These are phyloP conservation scores for Dactylellina cionopaga DNA, from an alignment of 2,329 filamentous ascomycete genomes.

Conservation along the genomic window DNA sequence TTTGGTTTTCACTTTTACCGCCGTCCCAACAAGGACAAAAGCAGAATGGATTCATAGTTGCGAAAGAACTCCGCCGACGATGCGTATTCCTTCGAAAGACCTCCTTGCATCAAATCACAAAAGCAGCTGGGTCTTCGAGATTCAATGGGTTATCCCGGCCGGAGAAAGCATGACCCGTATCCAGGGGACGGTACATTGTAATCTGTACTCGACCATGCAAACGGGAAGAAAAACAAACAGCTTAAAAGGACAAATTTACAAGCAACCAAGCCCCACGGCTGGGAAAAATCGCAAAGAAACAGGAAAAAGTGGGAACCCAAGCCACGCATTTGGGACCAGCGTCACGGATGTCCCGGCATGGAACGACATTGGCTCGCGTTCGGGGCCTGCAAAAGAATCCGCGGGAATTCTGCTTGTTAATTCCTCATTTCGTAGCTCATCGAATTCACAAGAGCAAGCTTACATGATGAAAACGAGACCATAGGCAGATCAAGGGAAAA, in stretches of 20 bases:
- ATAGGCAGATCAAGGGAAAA: conserved; percentile 3
- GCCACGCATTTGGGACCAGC: conserved; percentile 5
- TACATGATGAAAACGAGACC: neutral
- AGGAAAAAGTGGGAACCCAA: conserved; percentile 12
- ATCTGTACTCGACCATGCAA: neutral
- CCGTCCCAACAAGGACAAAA: conserved; percentile 36
- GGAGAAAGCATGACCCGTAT: conserved; percentile 19
- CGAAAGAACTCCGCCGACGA: too few species aligned
- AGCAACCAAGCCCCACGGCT: conserved; percentile 37
- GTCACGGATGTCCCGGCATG: conserved; percentile 40
- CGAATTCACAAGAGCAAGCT: neutral
- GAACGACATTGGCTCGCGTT: conserved; percentile 42
- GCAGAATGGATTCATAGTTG: too few species aligned
- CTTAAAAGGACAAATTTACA: conserved; percentile 1
- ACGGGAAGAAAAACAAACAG: conserved; percentile 1
- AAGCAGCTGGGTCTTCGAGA: neutral
- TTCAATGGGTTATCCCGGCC: conserved; percentile 14
- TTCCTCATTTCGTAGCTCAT: too few species aligned
- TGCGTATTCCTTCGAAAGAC: neutral
- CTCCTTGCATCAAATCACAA: neutral
- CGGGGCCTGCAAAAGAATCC: conserved; percentile 36
- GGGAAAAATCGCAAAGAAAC: conserved; percentile 15
- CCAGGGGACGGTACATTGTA: conserved; percentile 1
- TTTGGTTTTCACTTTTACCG: conserved; percentile 14
- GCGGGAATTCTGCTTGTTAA: conserved; percentile 11